phyloP scores from a whole-genome alignment of 2,329 filamentous ascomycete species.

The Aspergillus tanneri region DNA sequence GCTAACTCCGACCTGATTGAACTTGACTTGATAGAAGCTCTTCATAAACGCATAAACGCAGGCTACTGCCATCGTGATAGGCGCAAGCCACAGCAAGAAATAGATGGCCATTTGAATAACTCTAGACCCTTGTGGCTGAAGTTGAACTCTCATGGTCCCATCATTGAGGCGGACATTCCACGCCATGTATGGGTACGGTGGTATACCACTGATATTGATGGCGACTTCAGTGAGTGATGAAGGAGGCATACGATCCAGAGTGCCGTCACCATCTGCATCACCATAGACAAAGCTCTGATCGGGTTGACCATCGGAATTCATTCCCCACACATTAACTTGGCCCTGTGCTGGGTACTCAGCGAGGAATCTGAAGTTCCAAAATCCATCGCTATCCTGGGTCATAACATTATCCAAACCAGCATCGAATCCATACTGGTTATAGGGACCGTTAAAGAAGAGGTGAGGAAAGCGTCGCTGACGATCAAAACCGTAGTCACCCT shows the following conservation, averaged over 20 bases:
- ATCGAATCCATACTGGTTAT: constrained; percentile 65
- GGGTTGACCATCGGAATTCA: constrained; percentile 62
- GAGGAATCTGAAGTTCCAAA: constrained; percentile 62
- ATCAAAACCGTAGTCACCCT: constrained; percentile 53
- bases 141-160: constrained; percentile 51
- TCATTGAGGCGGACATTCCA: constrained; percentile 60
- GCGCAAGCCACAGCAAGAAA: constrained; percentile 55
- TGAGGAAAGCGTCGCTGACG: constrained; percentile 59
- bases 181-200: constrained; percentile 55
- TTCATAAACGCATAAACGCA: constrained; percentile 59
- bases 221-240: constrained; percentile 55
- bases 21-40: constrained; percentile 63
- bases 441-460: constrained; percentile 61
- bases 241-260: constrained; percentile 63
- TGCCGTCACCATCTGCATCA: constrained; percentile 60
- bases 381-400: constrained; percentile 48
- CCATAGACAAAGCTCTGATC: constrained; percentile 61
- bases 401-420: constrained; percentile 57
- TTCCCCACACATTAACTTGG: constrained; percentile 66
- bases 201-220: constrained; percentile 59
- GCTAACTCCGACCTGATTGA: constrained; percentile 58
- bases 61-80: constrained; percentile 50
- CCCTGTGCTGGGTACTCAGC: constrained; percentile 62
- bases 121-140: constrained; percentile 56
- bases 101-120: constrained; percentile 56